Evolutionary conservation across 2,329 filamentous ascomycete species (phyloP).

Genomic region (Alternaria tenuissima): DNA sequence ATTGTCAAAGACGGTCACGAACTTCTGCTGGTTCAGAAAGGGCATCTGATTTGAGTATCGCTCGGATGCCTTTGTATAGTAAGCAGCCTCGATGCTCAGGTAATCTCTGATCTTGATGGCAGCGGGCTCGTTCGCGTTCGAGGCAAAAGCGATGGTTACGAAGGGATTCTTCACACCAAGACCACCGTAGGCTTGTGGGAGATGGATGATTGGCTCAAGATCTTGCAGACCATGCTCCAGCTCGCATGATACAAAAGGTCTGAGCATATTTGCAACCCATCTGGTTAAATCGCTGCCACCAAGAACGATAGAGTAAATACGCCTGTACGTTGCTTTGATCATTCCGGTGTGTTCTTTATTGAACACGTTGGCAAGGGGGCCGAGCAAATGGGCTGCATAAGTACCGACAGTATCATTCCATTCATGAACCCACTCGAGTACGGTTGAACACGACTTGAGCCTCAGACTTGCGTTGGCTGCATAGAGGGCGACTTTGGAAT

Average conservation of each 20-base stretch:
- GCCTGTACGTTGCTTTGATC: too few species aligned
- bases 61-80: neutral
- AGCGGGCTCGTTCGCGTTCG: neutral
- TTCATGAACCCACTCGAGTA: neutral
- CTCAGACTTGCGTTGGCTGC: neutral
- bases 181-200: neutral
- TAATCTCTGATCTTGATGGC: neutral
- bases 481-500: neutral
- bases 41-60: too few species aligned
- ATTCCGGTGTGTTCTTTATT: rapidly evolving
- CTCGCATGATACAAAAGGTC: too few species aligned
- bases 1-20: too few species aligned
- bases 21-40: too few species aligned
- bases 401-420: neutral
- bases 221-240: too few species aligned
- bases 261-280: too few species aligned
- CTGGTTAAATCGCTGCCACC: too few species aligned
- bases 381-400: neutral
- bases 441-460: neutral
- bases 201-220: too few species aligned
- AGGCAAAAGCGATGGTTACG: neutral
- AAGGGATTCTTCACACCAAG: neutral
- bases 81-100: neutral
- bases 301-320: too few species aligned
- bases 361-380: neutral